Evolutionary conservation across 768 basidiomycete genomes (phyloP), one percentile per base, ranked within the genome.

Genomic region (Termitomyces sp.): DNA sequence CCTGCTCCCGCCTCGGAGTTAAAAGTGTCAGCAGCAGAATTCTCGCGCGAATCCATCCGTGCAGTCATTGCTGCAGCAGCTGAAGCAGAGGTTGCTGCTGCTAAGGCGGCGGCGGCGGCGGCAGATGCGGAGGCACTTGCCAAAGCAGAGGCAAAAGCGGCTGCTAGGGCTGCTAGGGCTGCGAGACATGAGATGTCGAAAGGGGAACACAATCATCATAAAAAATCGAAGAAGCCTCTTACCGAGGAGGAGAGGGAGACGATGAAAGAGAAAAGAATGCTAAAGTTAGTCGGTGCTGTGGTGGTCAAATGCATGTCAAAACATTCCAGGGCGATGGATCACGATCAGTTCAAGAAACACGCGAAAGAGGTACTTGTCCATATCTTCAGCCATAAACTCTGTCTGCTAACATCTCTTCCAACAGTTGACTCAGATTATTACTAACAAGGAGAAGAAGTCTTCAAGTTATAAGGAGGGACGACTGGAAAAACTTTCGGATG

Each of bases 361-460:
- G 97, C 97, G 2, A 94, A 94, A 71, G 94, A 98, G 85, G 96
- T 94, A 63, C 62, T 83, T 69, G 34, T 25, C 9, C n/a, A 20
- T 36, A 37, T 50, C 49, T 48, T 32, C 7, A 1, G 17, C 15
- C 8, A 9, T 48, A 7, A 9, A 50, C 9, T 2, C 11, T 58
- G 37, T 17, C n/a, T 51, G 31, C 37, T 43, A 6, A 51, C 45
- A 15, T 42, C 5, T 42, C 15, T 43, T 5, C 8, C 20, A 6
- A 57, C 14, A 97, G 96, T 79, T 97, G 63, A 94, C 94, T 0
- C 82, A 89, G 61, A 71, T 92, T 55, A 89, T 99, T 60, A 82
- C 88, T n/a, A 91, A 95, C 55, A 97, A 97, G 73, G 96, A 99
- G 79, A 96, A 96, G 74, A 96, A 94, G 72, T 91, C 92, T 0